phyloP scores from a whole-genome alignment of 768 basidiomycete species.

The Phylloporus sp. region DNA sequence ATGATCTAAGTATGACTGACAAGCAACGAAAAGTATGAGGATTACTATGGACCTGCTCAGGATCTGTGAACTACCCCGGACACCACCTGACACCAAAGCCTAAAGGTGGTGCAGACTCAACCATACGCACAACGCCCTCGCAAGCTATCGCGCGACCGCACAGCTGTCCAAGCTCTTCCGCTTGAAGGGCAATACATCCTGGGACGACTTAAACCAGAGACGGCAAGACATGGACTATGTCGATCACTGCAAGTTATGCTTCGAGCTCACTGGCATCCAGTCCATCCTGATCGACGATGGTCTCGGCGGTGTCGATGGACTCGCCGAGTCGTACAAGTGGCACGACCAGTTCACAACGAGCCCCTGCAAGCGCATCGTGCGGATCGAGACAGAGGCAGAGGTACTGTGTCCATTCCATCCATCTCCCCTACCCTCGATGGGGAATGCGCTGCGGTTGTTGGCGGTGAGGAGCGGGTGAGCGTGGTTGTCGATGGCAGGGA shows the following conservation, averaged over 20 bases:
- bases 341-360: constrained; percentile 57
- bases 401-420: constrained; percentile 31
- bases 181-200: constrained; percentile 38
- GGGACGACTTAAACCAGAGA: constrained; percentile 56
- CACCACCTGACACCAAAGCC: too few relatives aligned
- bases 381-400: constrained; percentile 72
- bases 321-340: constrained; percentile 53
- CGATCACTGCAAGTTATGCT: constrained; percentile 53
- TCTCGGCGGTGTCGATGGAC: constrained; percentile 43
- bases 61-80: too few relatives aligned
- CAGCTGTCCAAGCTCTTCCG: constrained; percentile 53
- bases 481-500: constrained; percentile 75
- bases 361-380: constrained; percentile 56
- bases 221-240: constrained; percentile 46
- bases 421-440: constrained; percentile 47
- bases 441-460: constrained; percentile 40
- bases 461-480: constrained; percentile 65
- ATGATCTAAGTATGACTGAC: too few relatives aligned
- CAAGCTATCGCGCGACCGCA: constrained; percentile 52
- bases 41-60: too few relatives aligned
- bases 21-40: too few relatives aligned
- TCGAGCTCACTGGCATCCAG: constrained; percentile 57
- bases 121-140: constrained; percentile 54
- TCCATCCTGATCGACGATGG: constrained; percentile 75
- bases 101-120: too few relatives aligned